Conservation (phyloP, 2,329 filamentous ascomycete species). For the Arthroderma sp. region DNA sequence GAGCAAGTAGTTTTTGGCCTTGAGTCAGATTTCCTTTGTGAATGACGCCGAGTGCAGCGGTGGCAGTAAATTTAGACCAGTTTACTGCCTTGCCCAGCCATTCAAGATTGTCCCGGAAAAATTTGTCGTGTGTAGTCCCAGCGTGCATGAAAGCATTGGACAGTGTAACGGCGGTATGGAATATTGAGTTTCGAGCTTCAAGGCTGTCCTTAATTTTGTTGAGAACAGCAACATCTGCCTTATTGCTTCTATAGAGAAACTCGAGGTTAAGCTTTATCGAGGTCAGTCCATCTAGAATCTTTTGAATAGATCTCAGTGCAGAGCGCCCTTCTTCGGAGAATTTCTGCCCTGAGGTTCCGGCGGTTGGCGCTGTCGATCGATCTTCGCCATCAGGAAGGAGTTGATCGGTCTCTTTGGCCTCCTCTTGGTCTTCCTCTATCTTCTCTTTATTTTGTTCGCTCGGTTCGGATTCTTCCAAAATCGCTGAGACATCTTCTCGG, state of each 20-base stretch:
- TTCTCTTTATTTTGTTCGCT: conserved; percentile 34
- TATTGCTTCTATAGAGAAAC: conserved; percentile 92
- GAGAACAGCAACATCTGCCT: conserved; percentile 77
- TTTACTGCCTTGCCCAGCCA: conserved; percentile 98
- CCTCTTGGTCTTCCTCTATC: conserved; percentile 40
- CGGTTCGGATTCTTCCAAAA: conserved; percentile 29
- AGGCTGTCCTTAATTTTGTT: conserved; percentile 95
- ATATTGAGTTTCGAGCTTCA: conserved; percentile 93
- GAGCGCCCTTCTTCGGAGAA: conserved; percentile 39
- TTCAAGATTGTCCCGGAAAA: conserved; percentile 94
- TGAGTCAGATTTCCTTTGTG: conserved; percentile 91
- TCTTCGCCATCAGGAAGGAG: conserved; percentile 29
- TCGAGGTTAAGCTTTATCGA: conserved; percentile 91
- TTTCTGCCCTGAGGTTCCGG: conserved; percentile 26
- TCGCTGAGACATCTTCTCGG: conserved; percentile 59
- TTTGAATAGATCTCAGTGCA: conserved; percentile 43
- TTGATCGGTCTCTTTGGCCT: conserved; percentile 42
- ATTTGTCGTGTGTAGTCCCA: conserved; percentile 93
- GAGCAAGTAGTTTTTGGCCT: conserved; percentile 82
- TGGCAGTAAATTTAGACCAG: conserved; percentile 98
- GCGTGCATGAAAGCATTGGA: conserved; percentile 99
- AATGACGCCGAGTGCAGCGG: conserved; percentile 88
- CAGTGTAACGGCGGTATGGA: conserved; percentile 93
- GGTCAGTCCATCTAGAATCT: conserved; percentile 72
- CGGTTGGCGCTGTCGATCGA: conserved; percentile 39